Percentiles rank a stretch among this genome's conserved stretches.
Evolutionary conservation across 371 early-diverging fungal species (phyloP).

Genomic region (Actinomucor elegans): DNA sequence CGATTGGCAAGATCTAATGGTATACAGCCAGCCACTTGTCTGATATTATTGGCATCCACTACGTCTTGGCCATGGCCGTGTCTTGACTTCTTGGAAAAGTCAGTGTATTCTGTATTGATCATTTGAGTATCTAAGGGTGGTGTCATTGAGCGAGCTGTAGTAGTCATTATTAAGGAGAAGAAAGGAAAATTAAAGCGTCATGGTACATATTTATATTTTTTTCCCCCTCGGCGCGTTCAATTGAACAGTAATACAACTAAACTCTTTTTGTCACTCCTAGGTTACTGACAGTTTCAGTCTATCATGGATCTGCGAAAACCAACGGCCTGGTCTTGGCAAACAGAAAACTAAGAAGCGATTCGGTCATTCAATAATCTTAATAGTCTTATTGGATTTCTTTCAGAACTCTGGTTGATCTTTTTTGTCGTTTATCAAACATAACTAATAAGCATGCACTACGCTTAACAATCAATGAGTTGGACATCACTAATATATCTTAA

Average conservation of each 20-base stretch:
- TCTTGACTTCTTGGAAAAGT: conserved; percentile 17
- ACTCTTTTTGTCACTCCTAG: neutral
- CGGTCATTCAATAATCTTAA: too few relatives aligned
- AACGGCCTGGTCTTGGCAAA: neutral
- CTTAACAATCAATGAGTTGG: too few relatives aligned
- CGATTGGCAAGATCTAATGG: conserved; percentile 43
- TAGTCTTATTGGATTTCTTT: too few relatives aligned
- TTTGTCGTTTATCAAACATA: too few relatives aligned
- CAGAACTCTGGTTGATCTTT: too few relatives aligned
- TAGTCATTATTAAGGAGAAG: neutral
- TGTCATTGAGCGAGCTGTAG: conserved; percentile 9
- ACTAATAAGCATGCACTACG: too few relatives aligned
- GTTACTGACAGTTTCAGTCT: neutral
- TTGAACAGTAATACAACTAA: neutral
- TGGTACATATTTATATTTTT: conserved; percentile 2
- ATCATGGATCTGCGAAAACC: neutral
- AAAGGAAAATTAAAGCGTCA: neutral
- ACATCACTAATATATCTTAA: too few relatives aligned
- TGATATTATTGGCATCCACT: conserved; percentile 26
- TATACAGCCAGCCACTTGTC: conserved; percentile 58
- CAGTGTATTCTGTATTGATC: conserved; percentile 1
- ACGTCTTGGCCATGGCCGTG: conserved; percentile 30
- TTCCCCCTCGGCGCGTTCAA: too few relatives aligned
- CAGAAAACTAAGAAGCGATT: too few relatives aligned
- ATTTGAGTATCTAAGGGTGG: conserved; percentile 3